These are phyloP conservation scores for Hymenoscyphus fructigenus DNA, from an alignment of 2,329 filamentous ascomycete genomes.

Conservation along the genomic window DNA sequence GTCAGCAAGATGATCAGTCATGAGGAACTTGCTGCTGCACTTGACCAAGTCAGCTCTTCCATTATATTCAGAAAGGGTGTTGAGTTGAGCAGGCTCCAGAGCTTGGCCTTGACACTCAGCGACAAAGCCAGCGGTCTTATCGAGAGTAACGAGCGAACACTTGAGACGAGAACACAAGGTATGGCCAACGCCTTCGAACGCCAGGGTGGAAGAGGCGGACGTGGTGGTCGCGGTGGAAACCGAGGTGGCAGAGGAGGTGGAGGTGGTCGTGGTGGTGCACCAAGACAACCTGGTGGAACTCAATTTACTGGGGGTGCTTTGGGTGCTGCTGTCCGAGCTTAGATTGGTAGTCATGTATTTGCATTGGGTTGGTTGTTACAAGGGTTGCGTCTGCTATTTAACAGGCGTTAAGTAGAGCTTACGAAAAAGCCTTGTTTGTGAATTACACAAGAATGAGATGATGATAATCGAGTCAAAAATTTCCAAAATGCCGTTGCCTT, in stretches of 20 bases:
- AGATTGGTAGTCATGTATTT: slow-evolving; percentile 29
- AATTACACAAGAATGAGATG: not conserved
- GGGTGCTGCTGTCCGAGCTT: slow-evolving; percentile 65
- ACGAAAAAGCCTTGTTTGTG: slow-evolving; percentile 10
- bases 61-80: slow-evolving; percentile 99
- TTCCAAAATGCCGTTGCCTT: not conserved
- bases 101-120: slow-evolving; percentile 85
- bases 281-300: slow-evolving; percentile 69
- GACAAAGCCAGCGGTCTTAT: slow-evolving; percentile 97
- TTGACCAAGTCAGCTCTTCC: slow-evolving; percentile 95
- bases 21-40: slow-evolving; percentile 91
- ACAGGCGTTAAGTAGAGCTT: slow-evolving; percentile 14
- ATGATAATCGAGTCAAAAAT: slow-evolving; percentile 9
- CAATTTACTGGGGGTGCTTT: slow-evolving; percentile 81
- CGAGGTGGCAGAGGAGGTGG: slow-evolving; percentile 62
- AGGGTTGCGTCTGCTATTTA: not conserved
- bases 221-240: slow-evolving; percentile 51
- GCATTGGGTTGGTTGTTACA: slow-evolving; percentile 5
- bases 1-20: slow-evolving; percentile 99
- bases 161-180: slow-evolving; percentile 95
- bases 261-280: slow-evolving; percentile 55
- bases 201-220: slow-evolving; percentile 74
- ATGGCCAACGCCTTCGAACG: slow-evolving; percentile 94
- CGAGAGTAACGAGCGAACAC: slow-evolving; percentile 93
- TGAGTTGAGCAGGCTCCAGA: slow-evolving; percentile 93